Conservation (phyloP, 495 filamentous ascomycete genomes). For the Elasticomyces elasticus region DNA sequence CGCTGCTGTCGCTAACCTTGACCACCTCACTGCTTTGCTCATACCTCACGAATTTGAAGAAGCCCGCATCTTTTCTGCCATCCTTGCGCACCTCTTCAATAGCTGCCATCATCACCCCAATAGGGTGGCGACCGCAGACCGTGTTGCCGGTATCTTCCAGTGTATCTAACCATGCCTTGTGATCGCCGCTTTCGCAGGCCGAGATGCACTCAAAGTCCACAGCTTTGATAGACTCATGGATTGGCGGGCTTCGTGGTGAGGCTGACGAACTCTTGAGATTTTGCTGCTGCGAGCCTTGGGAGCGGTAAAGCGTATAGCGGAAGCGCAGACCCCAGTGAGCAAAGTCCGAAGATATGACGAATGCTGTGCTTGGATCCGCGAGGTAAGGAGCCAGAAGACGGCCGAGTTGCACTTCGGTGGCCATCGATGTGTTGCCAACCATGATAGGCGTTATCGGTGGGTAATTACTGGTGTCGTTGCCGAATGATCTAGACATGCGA, state of each 20-base stretch:
- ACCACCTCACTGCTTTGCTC: slow-evolving; percentile 76
- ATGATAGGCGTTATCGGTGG: slow-evolving; percentile 79
- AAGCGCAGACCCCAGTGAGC: slow-evolving; percentile 93
- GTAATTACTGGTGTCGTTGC: slow-evolving; percentile 38
- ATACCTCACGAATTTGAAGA: slow-evolving; percentile 81
- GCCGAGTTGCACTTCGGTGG: slow-evolving; percentile 61
- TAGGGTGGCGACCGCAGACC: slow-evolving; percentile 91
- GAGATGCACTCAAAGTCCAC: slow-evolving; percentile 76
- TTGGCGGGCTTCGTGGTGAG: slow-evolving; percentile 44
- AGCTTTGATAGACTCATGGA: slow-evolving; percentile 69
- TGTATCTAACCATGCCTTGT: slow-evolving; percentile 56
- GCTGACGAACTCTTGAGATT: slow-evolving; percentile 29
- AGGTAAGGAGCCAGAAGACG: slow-evolving; percentile 68
- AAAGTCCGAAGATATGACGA: slow-evolving; percentile 88
- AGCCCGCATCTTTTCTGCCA: slow-evolving; percentile 39
- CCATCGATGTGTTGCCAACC: slow-evolving; percentile 61
- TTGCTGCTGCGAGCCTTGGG: slow-evolving; percentile 23
- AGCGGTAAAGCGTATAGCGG: slow-evolving; percentile 72
- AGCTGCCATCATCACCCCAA: slow-evolving; percentile 86
- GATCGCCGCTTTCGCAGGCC: slow-evolving; percentile 64
- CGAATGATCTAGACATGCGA: slow-evolving; percentile 20
- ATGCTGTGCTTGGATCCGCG: slow-evolving; percentile 62
- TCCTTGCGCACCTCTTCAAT: slow-evolving; percentile 47
- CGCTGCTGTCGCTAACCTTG: slow-evolving; percentile 67
- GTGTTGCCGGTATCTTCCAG: slow-evolving; percentile 74